phyloP scores from a whole-genome alignment of 2,329 filamentous ascomycete species.

The Xylariales sp. region DNA sequence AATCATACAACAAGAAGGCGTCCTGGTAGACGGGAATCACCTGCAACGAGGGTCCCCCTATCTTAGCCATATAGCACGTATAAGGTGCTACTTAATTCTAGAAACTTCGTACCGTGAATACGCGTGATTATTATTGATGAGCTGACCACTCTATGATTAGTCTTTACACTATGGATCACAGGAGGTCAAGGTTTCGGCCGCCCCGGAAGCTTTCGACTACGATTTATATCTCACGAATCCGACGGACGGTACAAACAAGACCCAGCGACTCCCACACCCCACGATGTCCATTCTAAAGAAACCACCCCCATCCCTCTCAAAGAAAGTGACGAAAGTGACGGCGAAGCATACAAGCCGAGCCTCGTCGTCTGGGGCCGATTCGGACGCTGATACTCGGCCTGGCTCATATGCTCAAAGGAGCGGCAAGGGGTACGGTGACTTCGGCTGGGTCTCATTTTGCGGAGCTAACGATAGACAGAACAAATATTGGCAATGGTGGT shows the following conservation, averaged over 20 bases:
- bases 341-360: conserved; percentile 50
- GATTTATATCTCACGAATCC: conserved; percentile 68
- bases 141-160: conserved; percentile 51
- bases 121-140: conserved; percentile 9
- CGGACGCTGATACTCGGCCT: conserved; percentile 47
- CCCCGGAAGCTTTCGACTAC: conserved; percentile 60
- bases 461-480: conserved; percentile 52
- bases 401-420: conserved; percentile 49
- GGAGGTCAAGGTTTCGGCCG: conserved; percentile 60
- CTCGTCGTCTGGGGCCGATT: conserved; percentile 55
- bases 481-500: conserved; percentile 52
- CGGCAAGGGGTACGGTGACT: conserved; percentile 57
- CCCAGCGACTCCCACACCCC: conserved; percentile 61
- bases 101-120: neutral
- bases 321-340: conserved; percentile 48
- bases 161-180: conserved; percentile 65
- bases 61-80: neutral
- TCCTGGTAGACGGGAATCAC: conserved; percentile 1
- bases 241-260: conserved; percentile 59
- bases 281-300: conserved; percentile 64
- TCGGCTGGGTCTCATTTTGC: conserved; percentile 31
- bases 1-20: conserved; percentile 28
- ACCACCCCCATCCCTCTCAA: conserved; percentile 44
- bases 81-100: neutral
- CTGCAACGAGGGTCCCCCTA: neutral